Evolutionary conservation across 106 monocot species (phyloP).

Genomic region (Agapanthus africanus): DNA sequence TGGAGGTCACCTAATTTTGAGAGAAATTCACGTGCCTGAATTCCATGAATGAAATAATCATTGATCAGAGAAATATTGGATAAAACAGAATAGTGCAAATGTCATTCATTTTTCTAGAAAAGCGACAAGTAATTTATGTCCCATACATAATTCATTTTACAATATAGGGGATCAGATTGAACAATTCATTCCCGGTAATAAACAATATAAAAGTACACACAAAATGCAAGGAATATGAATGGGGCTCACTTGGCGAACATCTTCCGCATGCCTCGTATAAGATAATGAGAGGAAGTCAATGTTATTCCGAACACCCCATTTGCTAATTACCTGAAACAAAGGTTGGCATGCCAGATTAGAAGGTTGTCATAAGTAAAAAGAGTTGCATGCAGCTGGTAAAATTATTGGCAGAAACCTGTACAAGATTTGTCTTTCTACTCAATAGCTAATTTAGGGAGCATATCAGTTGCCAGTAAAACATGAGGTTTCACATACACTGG

Average conservation of each 20-base stretch:
- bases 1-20: slow-evolving; percentile 64
- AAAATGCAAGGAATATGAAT: slow-evolving; percentile 5
- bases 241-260: slow-evolving; percentile 58
- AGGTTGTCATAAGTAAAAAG: neutral
- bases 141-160: neutral
- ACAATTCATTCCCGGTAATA: neutral
- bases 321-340: slow-evolving; percentile 57
- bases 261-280: slow-evolving; percentile 81
- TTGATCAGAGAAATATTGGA: slow-evolving; percentile 3
- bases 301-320: slow-evolving; percentile 63
- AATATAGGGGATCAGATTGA: neutral
- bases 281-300: slow-evolving; percentile 78
- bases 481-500: neutral
- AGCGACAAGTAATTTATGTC: neutral
- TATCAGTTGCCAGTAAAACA: neutral
- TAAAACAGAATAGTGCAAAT: no score
- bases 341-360: slow-evolving; percentile 3
- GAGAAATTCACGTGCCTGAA: slow-evolving; percentile 65
- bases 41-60: neutral
- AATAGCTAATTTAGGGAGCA: neutral
- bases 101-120: neutral
- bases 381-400: neutral
- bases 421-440: neutral
- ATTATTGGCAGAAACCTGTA: neutral
- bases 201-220: neutral